Base-by-base conservation (phyloP, 805 yeast genomes). In the Candida sonorensis region DNA sequence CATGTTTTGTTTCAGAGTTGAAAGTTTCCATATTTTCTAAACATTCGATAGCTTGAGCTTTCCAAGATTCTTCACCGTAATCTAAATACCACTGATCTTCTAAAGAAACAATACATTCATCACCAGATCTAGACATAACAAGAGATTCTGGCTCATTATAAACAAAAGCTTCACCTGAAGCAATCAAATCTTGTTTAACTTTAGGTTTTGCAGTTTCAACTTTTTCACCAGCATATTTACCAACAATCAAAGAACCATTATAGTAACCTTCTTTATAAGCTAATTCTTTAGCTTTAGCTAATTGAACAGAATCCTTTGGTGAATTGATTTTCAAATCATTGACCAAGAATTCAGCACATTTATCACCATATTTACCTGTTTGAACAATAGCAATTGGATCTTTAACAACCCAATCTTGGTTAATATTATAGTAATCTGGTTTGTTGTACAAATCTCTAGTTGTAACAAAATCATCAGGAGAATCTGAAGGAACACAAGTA, bases 51-150 rank as follows among this genome's bases (percentile, higher is more conserved):
- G 96, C 94, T 55, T 73, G 75, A 11, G 67, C 61, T 55, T 82
- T 84, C 98, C 98, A 92, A 11, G 63, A 46, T 47, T 75, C 85
- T 72, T 92, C 98, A 71, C 98, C 98, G 53, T 92, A 92, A 59
- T 92, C 97, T 50, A 85, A 73, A 61, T 77, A 92, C 98, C 98
- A 92, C 69, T 92, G 98, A 63, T 92, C 97, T 64, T 94, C 97
- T 32, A 92, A 73, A 5, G 97, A 86, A 25, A 92, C 98, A 50
- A 90, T 78, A 72, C 98, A 92, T 38, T 79, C 86, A 57, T 92
- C 98, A 46, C 97, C 97, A 26, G 96, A 85, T 65, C 98, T 82
- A 11, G 97, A 90, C 29, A 85, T 72, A 29, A 92, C 96, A 26
- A 67, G 66, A 26, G 81, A 75, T 64, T 92, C 98, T 27, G 98